Conservation (phyloP, 441 rosid genomes). For the Gossypium gossypioides region DNA sequence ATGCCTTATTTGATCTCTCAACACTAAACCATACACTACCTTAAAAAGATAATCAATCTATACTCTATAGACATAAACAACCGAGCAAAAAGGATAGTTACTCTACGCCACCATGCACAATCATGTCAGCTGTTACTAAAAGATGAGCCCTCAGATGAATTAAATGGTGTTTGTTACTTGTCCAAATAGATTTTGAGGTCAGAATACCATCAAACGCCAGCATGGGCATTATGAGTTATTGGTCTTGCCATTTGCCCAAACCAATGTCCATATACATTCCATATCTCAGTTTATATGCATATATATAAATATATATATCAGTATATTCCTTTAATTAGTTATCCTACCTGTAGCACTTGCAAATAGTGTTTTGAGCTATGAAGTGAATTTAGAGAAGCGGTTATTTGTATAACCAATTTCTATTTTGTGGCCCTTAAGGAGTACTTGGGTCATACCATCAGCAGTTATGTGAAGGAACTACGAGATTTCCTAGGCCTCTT, state of each 20-base stretch:
- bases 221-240: not conserved
- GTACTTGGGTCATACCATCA: not conserved
- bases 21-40: not conserved
- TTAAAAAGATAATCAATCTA: not conserved
- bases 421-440: not conserved
- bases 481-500: not conserved
- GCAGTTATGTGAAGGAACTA: not conserved
- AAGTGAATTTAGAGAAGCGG: not conserved
- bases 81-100: slow-evolving; percentile 1
- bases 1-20: not conserved
- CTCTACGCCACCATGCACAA: not conserved
- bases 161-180: not conserved
- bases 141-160: not conserved
- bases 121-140: not conserved
- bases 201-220: not conserved
- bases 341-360: not conserved
- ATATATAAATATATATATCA: not conserved
- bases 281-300: not conserved
- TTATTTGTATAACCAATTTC: not conserved
- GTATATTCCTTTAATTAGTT: not conserved
- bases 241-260: not conserved
- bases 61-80: not conserved
- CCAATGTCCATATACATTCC: not conserved
- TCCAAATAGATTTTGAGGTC: not conserved
- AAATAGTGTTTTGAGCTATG: not conserved